phyloP scores from a whole-genome alignment of 805 yeast species.

The Teunomyces pallodes region DNA sequence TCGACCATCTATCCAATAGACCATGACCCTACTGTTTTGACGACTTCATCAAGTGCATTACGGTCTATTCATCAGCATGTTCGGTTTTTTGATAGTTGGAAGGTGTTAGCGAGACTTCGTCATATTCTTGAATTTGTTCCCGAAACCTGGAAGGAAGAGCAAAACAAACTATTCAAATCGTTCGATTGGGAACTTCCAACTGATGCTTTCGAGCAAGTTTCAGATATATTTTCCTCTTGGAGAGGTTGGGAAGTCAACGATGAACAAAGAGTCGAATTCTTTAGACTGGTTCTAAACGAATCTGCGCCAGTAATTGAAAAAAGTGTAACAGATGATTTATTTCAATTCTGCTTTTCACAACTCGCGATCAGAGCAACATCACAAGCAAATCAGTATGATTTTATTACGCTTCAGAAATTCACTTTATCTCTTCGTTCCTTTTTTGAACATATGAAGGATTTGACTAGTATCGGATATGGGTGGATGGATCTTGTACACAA shows the following conservation, averaged over 20 bases:
- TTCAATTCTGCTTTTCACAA: slow-evolving; percentile 6
- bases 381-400: slow-evolving; percentile 12
- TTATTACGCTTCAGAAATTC: slow-evolving; percentile 12
- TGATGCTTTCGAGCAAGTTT: slow-evolving; percentile 54
- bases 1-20: slow-evolving; percentile 47
- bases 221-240: slow-evolving; percentile 70
- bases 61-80: slow-evolving; percentile 72
- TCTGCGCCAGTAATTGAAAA: background rate
- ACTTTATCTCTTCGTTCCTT: background rate
- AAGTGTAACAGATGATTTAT: slow-evolving; percentile 1
- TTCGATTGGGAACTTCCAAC: slow-evolving; percentile 45
- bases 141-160: slow-evolving; percentile 40
- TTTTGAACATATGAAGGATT: slow-evolving; percentile 5
- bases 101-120: slow-evolving; percentile 71
- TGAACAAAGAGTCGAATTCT: slow-evolving; percentile 55
- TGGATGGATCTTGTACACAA: slow-evolving; percentile 6
- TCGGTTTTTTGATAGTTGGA: slow-evolving; percentile 84
- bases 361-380: slow-evolving; percentile 3
- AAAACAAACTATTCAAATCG: slow-evolving; percentile 27
- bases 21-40: slow-evolving; percentile 86
- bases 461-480: slow-evolving; percentile 8
- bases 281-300: slow-evolving; percentile 44
- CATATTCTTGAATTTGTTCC: slow-evolving; percentile 68
- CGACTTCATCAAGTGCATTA: slow-evolving; percentile 82
- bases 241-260: slow-evolving; percentile 86